Conservation (phyloP, 139 green algal genomes). For the Chlamydomonas schloesseri region DNA sequence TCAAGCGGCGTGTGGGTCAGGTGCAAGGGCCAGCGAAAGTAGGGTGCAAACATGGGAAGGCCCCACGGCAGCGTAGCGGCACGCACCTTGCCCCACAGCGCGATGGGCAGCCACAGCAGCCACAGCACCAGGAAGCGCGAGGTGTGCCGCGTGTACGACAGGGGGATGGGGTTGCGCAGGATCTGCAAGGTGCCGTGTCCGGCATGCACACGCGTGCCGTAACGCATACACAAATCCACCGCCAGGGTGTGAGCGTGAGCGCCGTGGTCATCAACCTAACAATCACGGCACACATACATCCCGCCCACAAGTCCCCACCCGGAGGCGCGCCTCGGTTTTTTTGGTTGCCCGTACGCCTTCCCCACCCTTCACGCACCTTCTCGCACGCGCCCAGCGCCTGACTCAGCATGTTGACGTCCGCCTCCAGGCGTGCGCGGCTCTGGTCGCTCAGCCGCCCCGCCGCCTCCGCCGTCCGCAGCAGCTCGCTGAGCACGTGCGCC, state of each 20-base stretch:
- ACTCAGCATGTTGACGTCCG: conserved; percentile 35
- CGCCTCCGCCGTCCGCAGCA: conserved; percentile 25
- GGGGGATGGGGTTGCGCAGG: conserved; percentile 75
- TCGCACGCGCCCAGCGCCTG: conserved; percentile 53
- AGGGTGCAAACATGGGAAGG: too few relatives aligned
- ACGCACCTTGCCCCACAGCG: conserved; percentile 64
- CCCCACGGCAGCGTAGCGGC: too few relatives aligned
- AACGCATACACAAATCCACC: too few relatives aligned
- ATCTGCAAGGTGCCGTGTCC: conserved; percentile 52
- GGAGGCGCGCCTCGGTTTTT: too few relatives aligned
- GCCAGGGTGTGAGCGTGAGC: too few relatives aligned
- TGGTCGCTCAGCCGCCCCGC: conserved; percentile 11
- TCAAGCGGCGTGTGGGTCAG: too few relatives aligned
- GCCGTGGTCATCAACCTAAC: too few relatives aligned
- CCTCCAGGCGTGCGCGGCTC: conserved; percentile 30
- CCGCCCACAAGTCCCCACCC: too few relatives aligned
- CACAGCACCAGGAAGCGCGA: conserved; percentile 80
- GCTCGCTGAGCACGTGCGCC: conserved; percentile 34
- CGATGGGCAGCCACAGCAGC: conserved; percentile 85
- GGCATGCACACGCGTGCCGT: too few relatives aligned
- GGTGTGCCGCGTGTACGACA: conserved; percentile 77
- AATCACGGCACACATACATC: too few relatives aligned
- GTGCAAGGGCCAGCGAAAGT: too few relatives aligned
- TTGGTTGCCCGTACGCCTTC: neutral
- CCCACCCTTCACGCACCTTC: neutral